These are phyloP conservation scores for Tylopilus felleus DNA, from an alignment of 768 basidiomycete genomes.

Conservation along the genomic window DNA sequence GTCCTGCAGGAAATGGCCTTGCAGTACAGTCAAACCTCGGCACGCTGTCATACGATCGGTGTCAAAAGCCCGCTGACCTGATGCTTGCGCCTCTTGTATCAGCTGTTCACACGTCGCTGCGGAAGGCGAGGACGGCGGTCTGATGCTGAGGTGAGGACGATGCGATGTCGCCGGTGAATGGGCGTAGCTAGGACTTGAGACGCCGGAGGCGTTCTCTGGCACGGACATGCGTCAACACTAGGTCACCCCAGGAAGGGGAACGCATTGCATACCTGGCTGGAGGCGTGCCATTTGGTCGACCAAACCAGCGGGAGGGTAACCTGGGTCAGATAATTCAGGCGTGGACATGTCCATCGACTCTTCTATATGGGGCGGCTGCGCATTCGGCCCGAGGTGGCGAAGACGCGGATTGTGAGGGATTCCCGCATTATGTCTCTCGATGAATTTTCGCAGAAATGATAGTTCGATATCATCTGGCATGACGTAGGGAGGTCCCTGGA, in stretches of 20 bases:
- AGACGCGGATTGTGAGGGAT: conserved; percentile 80
- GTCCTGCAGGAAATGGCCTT: conserved; percentile 62
- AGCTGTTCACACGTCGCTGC: conserved; percentile 51
- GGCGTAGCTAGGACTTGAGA: conserved; percentile 31
- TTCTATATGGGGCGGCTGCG: conserved; percentile 32
- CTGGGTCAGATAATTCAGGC: conserved; percentile 34
- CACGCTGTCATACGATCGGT: conserved; percentile 1
- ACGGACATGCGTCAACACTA: no score
- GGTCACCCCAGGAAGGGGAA: no score
- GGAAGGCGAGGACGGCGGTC: conserved; percentile 50
- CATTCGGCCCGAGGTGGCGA: conserved; percentile 45
- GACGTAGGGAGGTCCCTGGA: conserved; percentile 75
- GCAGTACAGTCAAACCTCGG: conserved; percentile 10
- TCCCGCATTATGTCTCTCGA: conserved; percentile 72
- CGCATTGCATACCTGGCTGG: conserved; percentile 32
- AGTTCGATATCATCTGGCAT: conserved; percentile 81
- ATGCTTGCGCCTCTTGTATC: conserved; percentile 54
- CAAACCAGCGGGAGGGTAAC: conserved; percentile 27
- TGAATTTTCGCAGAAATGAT: conserved; percentile 75
- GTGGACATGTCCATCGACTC: conserved; percentile 35
- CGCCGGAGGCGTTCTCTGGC: conserved; percentile 27
- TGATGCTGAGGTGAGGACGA: conserved; percentile 36
- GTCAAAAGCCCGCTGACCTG: conserved; percentile 43
- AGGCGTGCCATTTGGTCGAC: conserved; percentile 35
- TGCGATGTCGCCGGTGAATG: conserved; percentile 31